Evolutionary conservation across 2,329 filamentous ascomycete species (phyloP).

Genomic region (Fusarium sp.): DNA sequence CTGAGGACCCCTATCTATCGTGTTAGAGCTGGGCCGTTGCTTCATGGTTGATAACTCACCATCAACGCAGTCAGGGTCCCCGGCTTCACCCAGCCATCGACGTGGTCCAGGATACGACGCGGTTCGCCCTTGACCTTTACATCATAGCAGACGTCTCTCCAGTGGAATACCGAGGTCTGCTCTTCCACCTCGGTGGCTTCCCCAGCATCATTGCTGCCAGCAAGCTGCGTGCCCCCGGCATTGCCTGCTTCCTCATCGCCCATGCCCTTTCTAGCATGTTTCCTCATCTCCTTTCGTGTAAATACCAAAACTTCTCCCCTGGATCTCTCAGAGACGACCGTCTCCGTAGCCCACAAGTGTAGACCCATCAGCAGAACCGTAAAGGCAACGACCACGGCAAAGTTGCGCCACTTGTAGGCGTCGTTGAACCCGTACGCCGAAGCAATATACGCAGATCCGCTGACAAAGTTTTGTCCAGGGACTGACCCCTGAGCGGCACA

Average conservation of each 20-base stretch:
- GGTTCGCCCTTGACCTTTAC: constrained; percentile 72
- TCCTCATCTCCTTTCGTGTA: constrained; percentile 36
- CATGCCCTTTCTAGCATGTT: constrained; percentile 60
- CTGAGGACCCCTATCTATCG: constrained; percentile 75
- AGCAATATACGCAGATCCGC: constrained; percentile 23
- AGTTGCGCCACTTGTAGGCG: constrained; percentile 38
- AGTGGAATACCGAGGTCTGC: constrained; percentile 66
- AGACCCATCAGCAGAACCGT: constrained; percentile 34
- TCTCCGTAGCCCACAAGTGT: constrained; percentile 33
- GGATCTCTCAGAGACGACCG: constrained; percentile 33
- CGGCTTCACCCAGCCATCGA: constrained; percentile 78
- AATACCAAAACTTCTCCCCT: constrained; percentile 39
- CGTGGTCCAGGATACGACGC: constrained; percentile 71
- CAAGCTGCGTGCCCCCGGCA: constrained; percentile 46
- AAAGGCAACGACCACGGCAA: constrained; percentile 35
- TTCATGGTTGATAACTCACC: constrained; percentile 62
- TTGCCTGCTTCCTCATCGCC: constrained; percentile 18
- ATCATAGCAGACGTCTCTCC: constrained; percentile 76
- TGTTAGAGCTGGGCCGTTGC: constrained; percentile 80
- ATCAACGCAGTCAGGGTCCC: constrained; percentile 78
- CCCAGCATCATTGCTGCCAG: constrained; percentile 65
- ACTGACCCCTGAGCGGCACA: constrained; percentile 23
- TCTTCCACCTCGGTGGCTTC: constrained; percentile 31
- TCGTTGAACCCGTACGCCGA: constrained; percentile 25
- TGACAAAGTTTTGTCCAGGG: constrained; percentile 28